phyloP scores from a whole-genome alignment of 176 grass and related monocot species.

The Oryza brachyantha region DNA sequence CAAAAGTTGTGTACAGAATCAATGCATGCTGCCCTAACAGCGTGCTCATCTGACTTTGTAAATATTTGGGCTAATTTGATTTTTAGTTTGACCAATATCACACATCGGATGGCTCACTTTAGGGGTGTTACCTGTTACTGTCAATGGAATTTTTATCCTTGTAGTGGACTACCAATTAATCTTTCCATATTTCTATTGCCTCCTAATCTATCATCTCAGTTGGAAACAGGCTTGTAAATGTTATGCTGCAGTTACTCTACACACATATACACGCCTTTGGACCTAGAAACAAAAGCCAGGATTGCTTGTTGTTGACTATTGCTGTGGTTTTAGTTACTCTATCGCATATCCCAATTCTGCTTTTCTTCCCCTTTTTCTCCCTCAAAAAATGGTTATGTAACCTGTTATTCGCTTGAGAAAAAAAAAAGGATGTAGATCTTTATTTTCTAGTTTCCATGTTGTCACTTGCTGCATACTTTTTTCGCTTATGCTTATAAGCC shows the following conservation, averaged over 20 bases:
- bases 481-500: no score
- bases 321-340: no score
- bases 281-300: no score
- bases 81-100: background rate
- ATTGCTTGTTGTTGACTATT: no score
- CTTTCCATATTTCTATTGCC: background rate
- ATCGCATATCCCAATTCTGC: background rate
- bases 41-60: slow-evolving; percentile 10
- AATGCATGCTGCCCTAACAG: background rate
- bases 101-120: background rate
- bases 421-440: background rate
- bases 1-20: slow-evolving; percentile 1
- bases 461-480: no score
- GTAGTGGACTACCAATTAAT: background rate
- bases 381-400: background rate
- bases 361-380: background rate
- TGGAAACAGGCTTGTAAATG: background rate
- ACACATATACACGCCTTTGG: no score
- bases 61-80: background rate
- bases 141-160: no score
- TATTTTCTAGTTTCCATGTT: no score
- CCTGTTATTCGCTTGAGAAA: background rate
- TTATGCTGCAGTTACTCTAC: no score
- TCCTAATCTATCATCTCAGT: background rate
- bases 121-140: no score